These are phyloP conservation scores for Sugiyamaella mastotermitis DNA, from an alignment of 805 yeast species.

Conservation along the genomic window DNA sequence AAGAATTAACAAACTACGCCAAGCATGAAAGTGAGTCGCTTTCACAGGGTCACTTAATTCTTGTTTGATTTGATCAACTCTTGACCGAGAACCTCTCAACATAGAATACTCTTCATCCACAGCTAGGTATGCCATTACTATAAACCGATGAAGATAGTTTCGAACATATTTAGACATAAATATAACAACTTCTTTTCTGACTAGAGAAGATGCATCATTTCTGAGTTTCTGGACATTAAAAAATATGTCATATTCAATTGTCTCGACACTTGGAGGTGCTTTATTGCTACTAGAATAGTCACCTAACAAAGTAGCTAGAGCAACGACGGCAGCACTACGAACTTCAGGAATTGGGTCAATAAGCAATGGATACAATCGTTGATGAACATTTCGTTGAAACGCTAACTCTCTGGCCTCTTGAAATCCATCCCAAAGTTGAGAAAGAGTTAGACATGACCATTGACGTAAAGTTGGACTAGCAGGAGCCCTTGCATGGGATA, in stretches of 20 bases:
- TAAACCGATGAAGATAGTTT: slow-evolving; percentile 64
- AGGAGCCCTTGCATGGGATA: slow-evolving; percentile 58
- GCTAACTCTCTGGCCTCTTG: slow-evolving; percentile 71
- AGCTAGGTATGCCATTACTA: slow-evolving; percentile 82
- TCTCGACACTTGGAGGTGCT: slow-evolving; percentile 2
- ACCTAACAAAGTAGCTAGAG: slow-evolving; percentile 64
- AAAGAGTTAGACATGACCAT: slow-evolving; percentile 79
- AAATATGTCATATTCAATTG: not conserved
- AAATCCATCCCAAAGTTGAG: slow-evolving; percentile 64
- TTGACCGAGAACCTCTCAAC: slow-evolving; percentile 40
- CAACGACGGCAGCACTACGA: slow-evolving; percentile 72
- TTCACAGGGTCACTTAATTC: slow-evolving; percentile 56
- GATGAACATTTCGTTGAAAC: slow-evolving; percentile 56
- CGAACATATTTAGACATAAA: slow-evolving; percentile 70
- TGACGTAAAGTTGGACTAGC: slow-evolving; percentile 85
- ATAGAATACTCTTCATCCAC: slow-evolving; percentile 72
- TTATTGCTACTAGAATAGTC: slow-evolving; percentile 25
- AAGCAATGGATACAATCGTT: slow-evolving; percentile 43
- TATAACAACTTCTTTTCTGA: slow-evolving; percentile 75
- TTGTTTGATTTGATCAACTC: too few species aligned
- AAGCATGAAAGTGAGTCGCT: slow-evolving; percentile 67
- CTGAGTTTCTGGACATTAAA: slow-evolving; percentile 50
- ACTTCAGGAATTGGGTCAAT: slow-evolving; percentile 96
- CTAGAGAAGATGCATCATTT: slow-evolving; percentile 86
- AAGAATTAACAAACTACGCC: slow-evolving; percentile 76